These are phyloP conservation scores for Lepidium aucheri DNA, from an alignment of 345 rosid genomes.

Conservation along the genomic window DNA sequence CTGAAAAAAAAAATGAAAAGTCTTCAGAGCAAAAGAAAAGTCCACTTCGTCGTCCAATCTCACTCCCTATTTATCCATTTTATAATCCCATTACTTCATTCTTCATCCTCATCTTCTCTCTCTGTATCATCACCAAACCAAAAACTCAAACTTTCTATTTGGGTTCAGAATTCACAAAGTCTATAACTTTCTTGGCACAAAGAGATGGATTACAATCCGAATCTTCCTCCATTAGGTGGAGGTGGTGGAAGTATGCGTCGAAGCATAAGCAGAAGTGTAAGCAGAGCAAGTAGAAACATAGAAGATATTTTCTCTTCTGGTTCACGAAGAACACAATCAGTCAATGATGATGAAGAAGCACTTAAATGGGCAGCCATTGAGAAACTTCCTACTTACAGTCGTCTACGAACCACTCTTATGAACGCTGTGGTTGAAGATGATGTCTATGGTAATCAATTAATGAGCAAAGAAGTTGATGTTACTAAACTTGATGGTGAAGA, in stretches of 20 bases:
- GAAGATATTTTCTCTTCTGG: slow-evolving; percentile 42
- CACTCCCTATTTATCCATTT: slow-evolving; percentile 15
- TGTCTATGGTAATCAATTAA: slow-evolving; percentile 22
- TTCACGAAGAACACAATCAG: slow-evolving; percentile 37
- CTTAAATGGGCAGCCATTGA: slow-evolving; percentile 96
- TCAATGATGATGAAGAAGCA: slow-evolving; percentile 77
- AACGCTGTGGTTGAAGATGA: slow-evolving; percentile 46
- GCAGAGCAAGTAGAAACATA: slow-evolving; percentile 54
- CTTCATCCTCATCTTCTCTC: background rate
- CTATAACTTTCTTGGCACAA: background rate
- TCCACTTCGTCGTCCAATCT: slow-evolving; percentile 14
- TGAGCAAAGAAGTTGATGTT: slow-evolving; percentile 57
- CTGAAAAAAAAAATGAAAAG: background rate
- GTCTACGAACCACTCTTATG: slow-evolving; percentile 68
- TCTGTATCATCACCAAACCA: background rate
- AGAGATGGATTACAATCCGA: slow-evolving; percentile 22
- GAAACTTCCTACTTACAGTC: slow-evolving; percentile 69
- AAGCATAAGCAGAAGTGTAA: slow-evolving; percentile 49
- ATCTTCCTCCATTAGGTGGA: slow-evolving; percentile 8
- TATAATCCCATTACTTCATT: background rate
- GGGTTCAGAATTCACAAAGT: too few relatives aligned
- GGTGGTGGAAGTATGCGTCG: slow-evolving; percentile 23
- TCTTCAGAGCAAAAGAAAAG: slow-evolving; percentile 1
- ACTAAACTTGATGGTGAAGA: slow-evolving; percentile 59
- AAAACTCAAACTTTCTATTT: background rate